phyloP scores from a whole-genome alignment of 208 protist species.

The Trypanosoma cruzi region DNA sequence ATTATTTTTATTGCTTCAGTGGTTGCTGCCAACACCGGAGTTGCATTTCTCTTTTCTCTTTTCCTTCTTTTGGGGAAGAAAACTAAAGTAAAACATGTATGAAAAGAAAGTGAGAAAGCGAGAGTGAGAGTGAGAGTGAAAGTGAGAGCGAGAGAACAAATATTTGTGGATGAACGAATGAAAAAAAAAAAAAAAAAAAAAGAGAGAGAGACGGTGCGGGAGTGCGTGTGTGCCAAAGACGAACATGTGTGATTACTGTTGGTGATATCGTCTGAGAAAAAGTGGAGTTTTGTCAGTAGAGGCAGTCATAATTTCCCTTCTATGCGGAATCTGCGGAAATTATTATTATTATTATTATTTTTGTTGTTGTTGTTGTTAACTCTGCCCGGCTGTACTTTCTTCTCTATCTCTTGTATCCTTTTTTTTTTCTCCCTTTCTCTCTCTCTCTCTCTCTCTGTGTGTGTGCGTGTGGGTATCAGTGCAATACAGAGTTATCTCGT shows the following conservation, averaged over 20 bases:
- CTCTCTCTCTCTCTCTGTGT: not conserved
- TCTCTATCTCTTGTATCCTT: not conserved
- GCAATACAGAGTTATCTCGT: not conserved
- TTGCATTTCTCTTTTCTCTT: not conserved
- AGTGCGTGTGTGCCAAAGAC: not conserved
- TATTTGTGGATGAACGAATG: too few relatives aligned
- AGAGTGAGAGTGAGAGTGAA: too few relatives aligned
- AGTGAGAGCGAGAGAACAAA: too few relatives aligned
- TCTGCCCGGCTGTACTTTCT: not conserved
- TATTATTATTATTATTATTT: not conserved
- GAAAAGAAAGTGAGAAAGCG: too few relatives aligned
- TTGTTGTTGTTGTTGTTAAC: not conserved
- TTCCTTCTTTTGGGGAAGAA: not conserved
- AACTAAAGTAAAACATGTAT: not conserved
- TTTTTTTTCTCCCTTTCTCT: not conserved
- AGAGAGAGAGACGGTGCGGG: too few relatives aligned
- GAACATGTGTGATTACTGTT: not conserved
- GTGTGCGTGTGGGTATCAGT: too few relatives aligned
- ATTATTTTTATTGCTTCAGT: not conserved
- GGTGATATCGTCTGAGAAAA: not conserved
- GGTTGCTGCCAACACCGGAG: not conserved
- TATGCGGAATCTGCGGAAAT: not conserved
- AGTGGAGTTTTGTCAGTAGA: too few relatives aligned
- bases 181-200: not conserved
- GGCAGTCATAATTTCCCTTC: constrained; percentile 3